phyloP scores from a whole-genome alignment of 2,329 filamentous ascomycete species.

The Sclerotinia subarctica region DNA sequence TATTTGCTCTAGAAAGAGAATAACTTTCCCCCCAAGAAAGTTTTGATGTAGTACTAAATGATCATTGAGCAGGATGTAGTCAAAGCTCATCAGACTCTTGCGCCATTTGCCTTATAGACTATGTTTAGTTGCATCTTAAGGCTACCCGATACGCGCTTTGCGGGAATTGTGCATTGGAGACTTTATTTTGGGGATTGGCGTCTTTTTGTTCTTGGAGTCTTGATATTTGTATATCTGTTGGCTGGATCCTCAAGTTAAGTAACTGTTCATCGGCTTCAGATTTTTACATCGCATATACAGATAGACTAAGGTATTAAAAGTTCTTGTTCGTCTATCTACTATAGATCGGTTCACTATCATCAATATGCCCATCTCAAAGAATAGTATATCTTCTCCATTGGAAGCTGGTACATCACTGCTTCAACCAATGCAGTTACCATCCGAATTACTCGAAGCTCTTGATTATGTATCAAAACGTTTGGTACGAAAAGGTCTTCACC shows the following conservation, averaged over 20 bases:
- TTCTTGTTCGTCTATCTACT: background rate
- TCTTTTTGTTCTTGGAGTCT: background rate
- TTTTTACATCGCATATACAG: background rate
- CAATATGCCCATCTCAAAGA: slow-evolving; percentile 43
- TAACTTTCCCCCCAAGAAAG: background rate
- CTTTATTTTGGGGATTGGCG: slow-evolving; percentile 11
- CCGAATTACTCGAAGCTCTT: slow-evolving; percentile 52
- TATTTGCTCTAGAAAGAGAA: background rate
- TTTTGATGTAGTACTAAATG: background rate
- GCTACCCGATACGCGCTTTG: background rate
- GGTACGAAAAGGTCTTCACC: slow-evolving; percentile 52
- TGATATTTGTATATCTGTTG: slow-evolving; percentile 11
- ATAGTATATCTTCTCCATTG: slow-evolving; percentile 59
- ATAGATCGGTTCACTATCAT: background rate
- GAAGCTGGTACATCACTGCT: slow-evolving; percentile 60
- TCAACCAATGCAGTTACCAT: slow-evolving; percentile 55
- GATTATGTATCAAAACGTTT: slow-evolving; percentile 57
- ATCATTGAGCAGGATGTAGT: background rate
- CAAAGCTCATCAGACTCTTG: background rate
- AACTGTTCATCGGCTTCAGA: slow-evolving; percentile 9
- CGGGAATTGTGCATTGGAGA: slow-evolving; percentile 10
- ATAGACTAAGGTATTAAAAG: background rate
- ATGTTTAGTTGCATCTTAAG: slow-evolving; percentile 1
- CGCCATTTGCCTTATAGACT: too few relatives aligned
- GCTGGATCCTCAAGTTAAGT: background rate